Conservation (phyloP, 2,329 filamentous ascomycete species). For the Endoconidiophora laricicola region DNA sequence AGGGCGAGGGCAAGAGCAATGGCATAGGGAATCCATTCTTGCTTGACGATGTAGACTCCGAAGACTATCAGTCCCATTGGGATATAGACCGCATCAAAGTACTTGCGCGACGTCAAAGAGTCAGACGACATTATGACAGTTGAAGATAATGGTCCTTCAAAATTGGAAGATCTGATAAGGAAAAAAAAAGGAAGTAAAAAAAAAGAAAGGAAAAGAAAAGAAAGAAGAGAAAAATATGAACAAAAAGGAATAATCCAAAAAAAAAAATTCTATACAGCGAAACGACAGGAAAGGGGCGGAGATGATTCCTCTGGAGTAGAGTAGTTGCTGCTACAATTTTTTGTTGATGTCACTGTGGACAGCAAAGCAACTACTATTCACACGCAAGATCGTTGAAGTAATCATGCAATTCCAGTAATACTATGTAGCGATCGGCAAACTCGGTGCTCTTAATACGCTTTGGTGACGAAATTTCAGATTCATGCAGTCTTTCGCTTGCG, state of each 20-base stretch:
- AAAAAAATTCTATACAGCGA: not conserved
- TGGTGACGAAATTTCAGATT: no score
- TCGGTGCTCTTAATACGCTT: no score
- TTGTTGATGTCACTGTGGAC: slow-evolving; percentile 1
- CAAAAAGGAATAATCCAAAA: not conserved
- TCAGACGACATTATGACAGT: slow-evolving; percentile 19
- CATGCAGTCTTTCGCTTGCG: no score
- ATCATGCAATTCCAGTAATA: no score
- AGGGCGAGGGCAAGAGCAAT: slow-evolving; percentile 48
- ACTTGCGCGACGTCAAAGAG: slow-evolving; percentile 39
- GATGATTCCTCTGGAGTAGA: no score
- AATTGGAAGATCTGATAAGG: not conserved
- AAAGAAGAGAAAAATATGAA: slow-evolving; percentile 5
- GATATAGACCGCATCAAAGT: slow-evolving; percentile 67
- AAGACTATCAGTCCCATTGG: slow-evolving; percentile 64
- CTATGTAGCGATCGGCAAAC: no score
- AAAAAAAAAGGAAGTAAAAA: not conserved
- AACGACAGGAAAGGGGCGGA: slow-evolving; percentile 3
- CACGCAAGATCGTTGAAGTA: no score
- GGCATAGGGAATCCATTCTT: slow-evolving; percentile 58
- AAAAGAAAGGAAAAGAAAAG: slow-evolving; percentile 2
- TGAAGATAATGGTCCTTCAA: not conserved
- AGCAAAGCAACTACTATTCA: not conserved
- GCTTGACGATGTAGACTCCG: slow-evolving; percentile 62
- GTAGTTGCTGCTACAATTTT: not conserved